Evolutionary conservation across 805 yeast genomes (phyloP), one percentile per base, ranked within the genome.

Genomic region (Ogataea saltuana): DNA sequence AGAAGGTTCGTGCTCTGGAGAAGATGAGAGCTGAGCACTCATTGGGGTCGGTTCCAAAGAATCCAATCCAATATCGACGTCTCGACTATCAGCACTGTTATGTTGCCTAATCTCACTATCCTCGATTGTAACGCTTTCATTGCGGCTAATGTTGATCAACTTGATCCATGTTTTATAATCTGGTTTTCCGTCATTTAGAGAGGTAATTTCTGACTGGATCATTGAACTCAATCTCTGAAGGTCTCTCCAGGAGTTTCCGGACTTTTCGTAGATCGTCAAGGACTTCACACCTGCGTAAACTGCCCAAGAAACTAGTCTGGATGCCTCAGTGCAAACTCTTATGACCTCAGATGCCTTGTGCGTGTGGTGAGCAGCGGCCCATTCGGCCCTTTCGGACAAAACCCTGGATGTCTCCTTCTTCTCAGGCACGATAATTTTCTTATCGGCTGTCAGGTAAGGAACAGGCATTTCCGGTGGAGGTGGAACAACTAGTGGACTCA

Each of bases 391-490:
- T 7, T 55, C 41, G 0, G 62, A 55, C 8, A 68, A 41, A 0
- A 56, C 67, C n/a, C 50, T 42, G 12, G 63, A 63, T 1, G 66
- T 52, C 42, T 68, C 69, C 29, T 55, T 59, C 37, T 66, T 60
- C 1, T 56, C 59, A 0, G 80, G 79, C 6, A 65, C 58, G 6
- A 64, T 58, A 3, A 73, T 51, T 26, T 59, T 60, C 39, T 68
- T 70, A 22, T 72, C 72, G 2, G 68, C 67, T 35, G 68, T 68
- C 28, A 74, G 49, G 49, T 63, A 72, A 0, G 78, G 76, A 27
- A 59, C 60, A 2, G 78, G 78, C 11, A 71, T 44, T 11, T 63
- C 68, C 1, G 75, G 71, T 17, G 78, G 77, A 16, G 68, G 65
- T 3, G 61, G 58, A 3, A 63, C 52, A 4, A 63, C 55, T 33